phyloP scores from a whole-genome alignment of 2,329 filamentous ascomycete genomes.

The Exserohilum rostratum region DNA sequence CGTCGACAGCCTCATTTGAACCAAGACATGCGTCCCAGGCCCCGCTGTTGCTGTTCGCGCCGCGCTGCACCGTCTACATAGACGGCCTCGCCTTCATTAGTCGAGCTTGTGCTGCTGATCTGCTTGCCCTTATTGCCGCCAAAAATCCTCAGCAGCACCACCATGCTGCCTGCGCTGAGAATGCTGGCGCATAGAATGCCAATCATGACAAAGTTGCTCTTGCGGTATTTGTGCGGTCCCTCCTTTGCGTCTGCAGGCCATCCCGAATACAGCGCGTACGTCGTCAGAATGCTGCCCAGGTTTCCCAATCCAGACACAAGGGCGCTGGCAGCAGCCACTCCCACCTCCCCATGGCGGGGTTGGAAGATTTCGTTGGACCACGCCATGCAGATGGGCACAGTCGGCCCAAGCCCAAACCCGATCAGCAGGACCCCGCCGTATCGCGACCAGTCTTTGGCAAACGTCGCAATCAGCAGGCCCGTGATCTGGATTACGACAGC shows the following conservation, averaged over 20 bases:
- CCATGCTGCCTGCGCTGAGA: conserved; percentile 72
- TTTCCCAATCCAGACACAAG: conserved; percentile 88
- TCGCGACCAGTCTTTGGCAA: conserved; percentile 80
- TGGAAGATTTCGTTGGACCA: conserved; percentile 94
- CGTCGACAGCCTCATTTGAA: conserved; percentile 28
- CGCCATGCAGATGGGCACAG: conserved; percentile 91
- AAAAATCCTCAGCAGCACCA: conserved; percentile 62
- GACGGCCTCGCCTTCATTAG: conserved; percentile 61
- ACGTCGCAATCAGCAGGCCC: conserved; percentile 79
- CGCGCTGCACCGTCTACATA: conserved; percentile 50
- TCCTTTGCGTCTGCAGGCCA: conserved; percentile 73
- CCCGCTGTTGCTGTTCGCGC: conserved; percentile 51
- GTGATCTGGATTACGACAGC: conserved; percentile 80
- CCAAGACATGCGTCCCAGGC: conserved; percentile 45
- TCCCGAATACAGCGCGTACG: conserved; percentile 86
- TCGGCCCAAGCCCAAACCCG: conserved; percentile 87
- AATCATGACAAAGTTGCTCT: conserved; percentile 87
- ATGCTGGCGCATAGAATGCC: conserved; percentile 83
- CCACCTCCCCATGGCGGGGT: conserved; percentile 84
- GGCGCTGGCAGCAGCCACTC: conserved; percentile 83
- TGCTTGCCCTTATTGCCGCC: conserved; percentile 46
- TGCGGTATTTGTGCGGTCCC: conserved; percentile 74
- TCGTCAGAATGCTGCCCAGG: conserved; percentile 82
- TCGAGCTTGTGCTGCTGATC: conserved; percentile 39
- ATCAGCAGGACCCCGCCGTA: conserved; percentile 90